These are phyloP conservation scores for Falciphora oryzae DNA, from an alignment of 2,329 filamentous ascomycete genomes.

Conservation along the genomic window DNA sequence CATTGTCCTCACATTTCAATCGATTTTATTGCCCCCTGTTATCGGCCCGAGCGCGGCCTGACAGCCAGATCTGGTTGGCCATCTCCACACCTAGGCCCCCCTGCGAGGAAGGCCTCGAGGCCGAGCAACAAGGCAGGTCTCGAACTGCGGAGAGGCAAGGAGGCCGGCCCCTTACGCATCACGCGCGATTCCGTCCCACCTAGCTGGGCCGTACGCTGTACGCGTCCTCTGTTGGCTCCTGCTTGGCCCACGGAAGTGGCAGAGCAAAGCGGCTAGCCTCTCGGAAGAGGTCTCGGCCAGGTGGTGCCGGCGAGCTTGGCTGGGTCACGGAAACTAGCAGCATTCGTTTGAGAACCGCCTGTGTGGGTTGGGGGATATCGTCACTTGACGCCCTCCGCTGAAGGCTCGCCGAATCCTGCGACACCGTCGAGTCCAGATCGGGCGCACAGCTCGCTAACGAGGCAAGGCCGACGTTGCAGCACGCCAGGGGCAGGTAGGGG, in stretches of 20 bases:
- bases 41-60: conserved; percentile 7
- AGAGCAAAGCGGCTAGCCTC: no score
- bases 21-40: not conserved
- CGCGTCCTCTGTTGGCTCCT: no score
- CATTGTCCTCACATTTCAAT: not conserved
- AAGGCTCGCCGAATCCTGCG: no score
- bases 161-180: not conserved
- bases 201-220: not conserved
- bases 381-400: not conserved
- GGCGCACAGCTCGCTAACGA: not conserved
- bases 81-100: not conserved
- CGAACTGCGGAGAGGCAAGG: not conserved
- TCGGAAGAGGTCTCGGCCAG: no score
- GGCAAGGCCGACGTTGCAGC: no score
- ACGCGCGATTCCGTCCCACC: not conserved
- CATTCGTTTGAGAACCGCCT: not conserved
- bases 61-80: conserved; percentile 1
- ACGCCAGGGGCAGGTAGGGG: no score
- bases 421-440: not conserved
- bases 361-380: not conserved
- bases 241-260: no score
- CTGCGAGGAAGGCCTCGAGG: not conserved
- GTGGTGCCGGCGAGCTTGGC: not conserved
- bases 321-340: not conserved
- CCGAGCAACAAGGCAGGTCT: not conserved